These are phyloP conservation scores for Boletus rubropictus DNA, from an alignment of 768 basidiomycete genomes.

Conservation along the genomic window DNA sequence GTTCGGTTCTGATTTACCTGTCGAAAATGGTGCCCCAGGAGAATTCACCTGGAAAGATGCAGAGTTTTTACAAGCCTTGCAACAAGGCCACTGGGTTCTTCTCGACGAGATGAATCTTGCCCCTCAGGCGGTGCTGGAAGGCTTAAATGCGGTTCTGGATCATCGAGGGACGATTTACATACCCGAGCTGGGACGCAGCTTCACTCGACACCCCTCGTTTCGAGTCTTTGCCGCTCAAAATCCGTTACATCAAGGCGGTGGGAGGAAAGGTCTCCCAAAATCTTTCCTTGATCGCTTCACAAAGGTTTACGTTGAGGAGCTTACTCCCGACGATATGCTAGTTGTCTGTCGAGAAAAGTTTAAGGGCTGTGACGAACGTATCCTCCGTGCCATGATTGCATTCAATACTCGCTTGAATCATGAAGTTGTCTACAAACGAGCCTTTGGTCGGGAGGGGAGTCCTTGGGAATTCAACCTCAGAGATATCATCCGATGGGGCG, in stretches of 20 bases:
- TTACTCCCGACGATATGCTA: conserved; percentile 70
- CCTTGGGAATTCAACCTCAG: conserved; percentile 99
- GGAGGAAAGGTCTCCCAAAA: conserved; percentile 93
- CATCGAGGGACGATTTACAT: conserved; percentile 94
- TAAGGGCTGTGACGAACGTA: conserved; percentile 47
- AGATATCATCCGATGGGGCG: conserved; percentile 87
- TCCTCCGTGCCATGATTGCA: conserved; percentile 69
- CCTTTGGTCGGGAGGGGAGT: conserved; percentile 72
- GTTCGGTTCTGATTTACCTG: conserved; percentile 93
- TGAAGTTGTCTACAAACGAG: conserved; percentile 54
- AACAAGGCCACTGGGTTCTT: conserved; percentile 96
- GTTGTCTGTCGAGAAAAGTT: conserved; percentile 73
- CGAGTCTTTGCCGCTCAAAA: conserved; percentile 98
- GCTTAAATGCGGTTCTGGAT: conserved; percentile 92
- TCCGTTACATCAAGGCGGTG: conserved; percentile 91
- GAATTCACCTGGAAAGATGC: conserved; percentile 98
- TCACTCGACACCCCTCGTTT: conserved; percentile 86
- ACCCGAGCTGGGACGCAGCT: conserved; percentile 88
- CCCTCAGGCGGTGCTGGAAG: conserved; percentile 93
- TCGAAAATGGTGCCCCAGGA: conserved; percentile 84
- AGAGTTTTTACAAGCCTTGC: conserved; percentile 88
- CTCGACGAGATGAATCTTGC: conserved; percentile 99
- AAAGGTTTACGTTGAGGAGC: conserved; percentile 90
- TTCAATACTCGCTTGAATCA: conserved; percentile 72
- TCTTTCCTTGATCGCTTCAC: conserved; percentile 98